Evolutionary conservation across 345 rosid genomes (phyloP), one percentile per base, ranked within the genome.

Genomic region (Conringia planisiliqua): DNA sequence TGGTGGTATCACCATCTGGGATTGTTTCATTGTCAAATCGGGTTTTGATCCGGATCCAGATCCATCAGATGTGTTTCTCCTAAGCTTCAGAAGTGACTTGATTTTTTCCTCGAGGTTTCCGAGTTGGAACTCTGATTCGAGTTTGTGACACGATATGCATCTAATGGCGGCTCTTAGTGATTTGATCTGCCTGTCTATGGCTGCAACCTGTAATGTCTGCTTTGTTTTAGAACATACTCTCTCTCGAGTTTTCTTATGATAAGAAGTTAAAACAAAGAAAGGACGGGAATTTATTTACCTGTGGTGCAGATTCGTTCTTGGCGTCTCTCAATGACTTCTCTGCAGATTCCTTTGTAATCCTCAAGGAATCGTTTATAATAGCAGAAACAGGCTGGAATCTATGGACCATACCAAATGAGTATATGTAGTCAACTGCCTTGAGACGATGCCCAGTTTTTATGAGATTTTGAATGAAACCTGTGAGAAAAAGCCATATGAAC

Each of bases 381-480:
- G 61, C 52, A 0, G 79, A 62, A 3, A 79, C 62, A 1, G 77
- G 81, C 17, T 71, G 78, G 42, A 84, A 84, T 68, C 61, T 71
- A 2, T 81, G 69, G 42, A 60, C 71, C 82, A 82, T 40, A 51
- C 65, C 68, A 22, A 83, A 65, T 48, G 72, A 65, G 76, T 58
- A 69, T 30, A 83, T 81, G 77, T 77, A 81, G 27, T 69, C 66
- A 11, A 82, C 40, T 65, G 88, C 88, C 58, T 70, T 62, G 4
- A 81, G 13, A 24, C 58, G 66, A 57, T 61, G 77, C 10, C 76
- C 78, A 70, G 30, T 61, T 63, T 35, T 47, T n/a, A 83, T 70
- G 60, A 79, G 84, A 30, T 78, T 56, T 66, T 48, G 46, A 67
- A 75, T 75, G 62, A 75, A 75, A 75, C 54, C 68, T 73, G 39